These are phyloP conservation scores for Fusarium newnesense DNA, from an alignment of 2,329 filamentous ascomycete genomes.

Conservation along the genomic window DNA sequence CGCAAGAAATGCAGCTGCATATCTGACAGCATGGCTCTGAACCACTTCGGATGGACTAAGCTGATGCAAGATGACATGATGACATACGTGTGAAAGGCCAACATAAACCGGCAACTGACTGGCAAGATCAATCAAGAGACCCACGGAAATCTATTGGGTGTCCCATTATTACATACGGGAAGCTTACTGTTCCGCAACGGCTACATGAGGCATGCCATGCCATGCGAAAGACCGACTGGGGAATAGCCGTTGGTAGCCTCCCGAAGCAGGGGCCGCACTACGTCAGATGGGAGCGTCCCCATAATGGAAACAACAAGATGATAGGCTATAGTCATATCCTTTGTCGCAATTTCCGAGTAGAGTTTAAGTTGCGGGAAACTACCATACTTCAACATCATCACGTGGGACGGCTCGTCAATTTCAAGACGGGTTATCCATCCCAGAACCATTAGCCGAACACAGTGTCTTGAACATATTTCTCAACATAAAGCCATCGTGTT, in stretches of 20 bases:
- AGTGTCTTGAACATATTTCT: conserved; percentile 15
- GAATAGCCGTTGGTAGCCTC: conserved; percentile 15
- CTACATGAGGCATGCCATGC: conserved; percentile 8
- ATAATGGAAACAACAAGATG: neutral
- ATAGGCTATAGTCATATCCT: neutral
- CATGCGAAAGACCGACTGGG: conserved; percentile 9
- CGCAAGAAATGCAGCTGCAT: neutral
- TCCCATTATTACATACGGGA: conserved; percentile 8
- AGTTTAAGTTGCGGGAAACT: conserved; percentile 10
- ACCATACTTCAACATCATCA: neutral
- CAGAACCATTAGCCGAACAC: conserved; percentile 12
- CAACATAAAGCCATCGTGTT: neutral
- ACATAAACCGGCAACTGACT: neutral
- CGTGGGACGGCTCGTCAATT: conserved; percentile 15
- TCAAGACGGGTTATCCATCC: neutral
- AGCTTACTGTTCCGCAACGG: neutral
- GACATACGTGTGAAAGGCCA: neutral
- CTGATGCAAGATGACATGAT: conserved; percentile 10
- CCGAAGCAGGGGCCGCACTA: conserved; percentile 2
- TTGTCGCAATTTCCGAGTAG: neutral
- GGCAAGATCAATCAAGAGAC: neutral
- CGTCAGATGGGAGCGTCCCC: neutral
- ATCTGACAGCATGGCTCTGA: neutral
- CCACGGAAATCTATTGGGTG: neutral
- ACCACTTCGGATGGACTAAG: neutral